A percentile compares a stretch with the other conserved stretches of the same genome.
phyloP scores from a whole-genome alignment of 257 asterid genomes.

The Prunella vulgaris region DNA sequence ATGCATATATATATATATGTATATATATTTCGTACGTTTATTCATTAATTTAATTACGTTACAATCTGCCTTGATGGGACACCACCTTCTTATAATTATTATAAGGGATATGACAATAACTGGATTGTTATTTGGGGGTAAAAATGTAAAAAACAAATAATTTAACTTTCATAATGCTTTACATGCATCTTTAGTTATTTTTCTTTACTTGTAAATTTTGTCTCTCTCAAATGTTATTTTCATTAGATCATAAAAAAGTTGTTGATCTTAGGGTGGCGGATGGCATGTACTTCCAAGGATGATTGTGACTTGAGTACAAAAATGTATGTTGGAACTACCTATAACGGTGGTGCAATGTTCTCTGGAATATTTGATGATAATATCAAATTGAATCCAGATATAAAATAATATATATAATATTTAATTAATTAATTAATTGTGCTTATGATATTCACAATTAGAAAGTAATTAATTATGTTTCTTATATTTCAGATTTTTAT shows the following conservation, averaged over 20 bases:
- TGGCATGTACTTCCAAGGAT: not conserved
- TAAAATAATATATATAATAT: not conserved
- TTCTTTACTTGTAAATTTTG: not conserved
- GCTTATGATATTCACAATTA: no score
- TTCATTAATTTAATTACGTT: not conserved
- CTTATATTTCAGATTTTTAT: not conserved
- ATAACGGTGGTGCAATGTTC: not conserved
- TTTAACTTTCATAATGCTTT: no score
- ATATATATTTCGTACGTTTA: no score
- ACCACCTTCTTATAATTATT: conserved; percentile 14
- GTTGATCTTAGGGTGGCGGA: not conserved
- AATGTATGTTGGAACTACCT: not conserved
- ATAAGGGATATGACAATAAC: conserved; percentile 1
- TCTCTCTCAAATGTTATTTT: not conserved
- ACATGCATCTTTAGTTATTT: no score
- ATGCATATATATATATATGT: no score
- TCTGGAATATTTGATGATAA: not conserved
- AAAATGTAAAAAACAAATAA: no score
- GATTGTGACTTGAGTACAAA: not conserved
- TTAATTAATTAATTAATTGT: not conserved
- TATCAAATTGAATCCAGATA: not conserved
- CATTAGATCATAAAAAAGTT: no score
- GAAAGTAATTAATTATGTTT: not conserved
- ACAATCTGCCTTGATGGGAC: conserved; percentile 25
- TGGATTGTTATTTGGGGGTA: conserved; percentile 26